Evolutionary conservation across 2,329 filamentous ascomycete species (phyloP), one percentile per base, ranked within the genome.

Genomic region (Cadophora gregata): DNA sequence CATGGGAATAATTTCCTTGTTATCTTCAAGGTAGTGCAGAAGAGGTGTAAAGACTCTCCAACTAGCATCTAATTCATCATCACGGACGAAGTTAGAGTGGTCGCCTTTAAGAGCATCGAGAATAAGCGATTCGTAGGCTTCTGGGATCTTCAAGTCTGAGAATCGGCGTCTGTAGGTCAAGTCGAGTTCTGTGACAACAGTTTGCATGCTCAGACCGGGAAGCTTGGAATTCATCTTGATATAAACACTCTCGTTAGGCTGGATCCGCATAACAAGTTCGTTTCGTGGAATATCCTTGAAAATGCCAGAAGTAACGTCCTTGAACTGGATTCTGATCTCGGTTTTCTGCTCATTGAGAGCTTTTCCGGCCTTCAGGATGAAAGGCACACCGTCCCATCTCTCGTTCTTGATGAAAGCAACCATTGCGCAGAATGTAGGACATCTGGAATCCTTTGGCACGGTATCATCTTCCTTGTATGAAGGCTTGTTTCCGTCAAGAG

Each of bases 191-290:
- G 96, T 99, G 75, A 97, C 93, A 47, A 98, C 96, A 14, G 96
- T 99, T 86, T 99, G 96, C 94, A 98, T 99, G 85, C 93, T 98
- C 76, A 99, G 85, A 76, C 96, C 96, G 24, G 96, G 96, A 67
- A 99, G 86, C 86, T 99, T 99, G 33, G 95, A 98, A 90, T 99
- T 99, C 96, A 99, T 99, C 89, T 99, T 99, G 81, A 98, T 97
- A 84, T 99, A 99, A 73, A 99, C 94, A 79, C 93, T 97, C 86
- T 99, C 96, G 84, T 99, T 99, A 75, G 96, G 96, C 85, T 99
- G 96, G 72, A 99, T 97, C 74, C 96, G 94, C 84, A 99, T 97
- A 76, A 99, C 96, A 72, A 99, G 91, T 84, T 99, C 96, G 84
- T 99, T 99, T 74, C 96, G 91, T 67, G 96, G 96, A 78, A 99